Evolutionary conservation across 495 filamentous ascomycete species (phyloP), one percentile per base, ranked within the genome.

Genomic region (Chaetomidium leptoderma): DNA sequence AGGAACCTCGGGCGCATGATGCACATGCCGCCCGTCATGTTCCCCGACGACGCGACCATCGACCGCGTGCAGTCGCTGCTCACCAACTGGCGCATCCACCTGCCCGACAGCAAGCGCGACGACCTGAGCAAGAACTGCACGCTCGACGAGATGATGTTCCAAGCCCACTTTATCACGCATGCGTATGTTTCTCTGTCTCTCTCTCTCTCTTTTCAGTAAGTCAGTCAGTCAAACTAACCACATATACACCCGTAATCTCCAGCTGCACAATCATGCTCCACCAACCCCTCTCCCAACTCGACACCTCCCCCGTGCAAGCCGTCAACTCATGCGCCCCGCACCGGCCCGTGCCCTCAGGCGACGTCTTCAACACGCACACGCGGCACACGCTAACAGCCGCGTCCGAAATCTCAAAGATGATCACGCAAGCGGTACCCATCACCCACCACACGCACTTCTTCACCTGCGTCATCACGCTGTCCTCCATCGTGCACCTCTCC

Each of bases 131-230:
- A 81, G 57, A 81, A 86, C 56, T 81, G 85, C 30, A 76, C 84
- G 33, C 78, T 92, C 10, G 91, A 96, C 65, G 89, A 95, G 73
- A 87, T 95, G 80, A 83, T 95, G 74, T 95, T 95, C 76, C 90
- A 95, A 66, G 90, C 90, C 11, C 87, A 87, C 54, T 91, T 93
- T 83, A 85, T 93, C 49, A 81, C 86, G 29, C 82, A 89, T 66
- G 86, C 83, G 72, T 81, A 70, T 64, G 24, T 42, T n/a, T 55
- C 42, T 50, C 16, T 40, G 9, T 39, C 14, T 10, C 16, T 3
- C n/a, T 40, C 37, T 14, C 13, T 9, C 23, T 24, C 24, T 14
- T 27, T 14, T 45, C 21, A 7, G 10, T 27, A 11, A 2, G 1
- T 24, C 2, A 26, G 43, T 45, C 8, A 26, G 6, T 10, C 32